phyloP scores from a whole-genome alignment of 495 filamentous ascomycete genomes.

The Aspergillus olivimuriae region DNA sequence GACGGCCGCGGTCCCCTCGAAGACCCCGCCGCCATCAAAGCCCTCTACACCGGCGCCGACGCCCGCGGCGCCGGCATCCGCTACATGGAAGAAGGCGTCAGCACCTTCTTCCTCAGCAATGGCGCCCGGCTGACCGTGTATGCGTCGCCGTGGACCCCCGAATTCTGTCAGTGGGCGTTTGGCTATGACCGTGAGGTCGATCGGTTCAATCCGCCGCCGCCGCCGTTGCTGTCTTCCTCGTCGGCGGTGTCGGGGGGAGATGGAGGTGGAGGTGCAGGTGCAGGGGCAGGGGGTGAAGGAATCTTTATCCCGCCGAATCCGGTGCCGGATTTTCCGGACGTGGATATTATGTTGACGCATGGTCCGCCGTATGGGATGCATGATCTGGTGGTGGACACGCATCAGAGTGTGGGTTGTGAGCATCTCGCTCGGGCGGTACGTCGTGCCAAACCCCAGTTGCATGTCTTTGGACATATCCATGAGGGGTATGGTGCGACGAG shows the following conservation, averaged over 20 bases:
- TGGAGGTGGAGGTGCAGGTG: not conserved
- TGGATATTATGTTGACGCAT: slow-evolving; percentile 70
- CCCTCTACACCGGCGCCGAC: slow-evolving; percentile 41
- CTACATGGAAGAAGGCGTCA: slow-evolving; percentile 62
- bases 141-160: slow-evolving; percentile 62
- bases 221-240: too few relatives aligned
- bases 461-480: slow-evolving; percentile 60
- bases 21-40: slow-evolving; percentile 23
- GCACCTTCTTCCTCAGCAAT: slow-evolving; percentile 48
- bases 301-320: slow-evolving; percentile 34
- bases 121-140: slow-evolving; percentile 60
- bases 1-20: slow-evolving; percentile 11
- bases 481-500: slow-evolving; percentile 66
- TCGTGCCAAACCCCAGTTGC: slow-evolving; percentile 41
- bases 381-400: slow-evolving; percentile 35
- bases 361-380: slow-evolving; percentile 58
- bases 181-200: slow-evolving; percentile 48
- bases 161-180: slow-evolving; percentile 56
- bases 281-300: not conserved
- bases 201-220: slow-evolving; percentile 45
- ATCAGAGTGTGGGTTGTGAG: slow-evolving; percentile 40
- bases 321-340: slow-evolving; percentile 38
- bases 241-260: too few relatives aligned
- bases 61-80: slow-evolving; percentile 47
- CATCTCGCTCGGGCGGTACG: slow-evolving; percentile 38